Percentiles rank a stretch among this genome's conserved stretches.
These are phyloP conservation scores for Solanum appendiculatum DNA, from an alignment of 257 asterid species.

Conservation along the genomic window DNA sequence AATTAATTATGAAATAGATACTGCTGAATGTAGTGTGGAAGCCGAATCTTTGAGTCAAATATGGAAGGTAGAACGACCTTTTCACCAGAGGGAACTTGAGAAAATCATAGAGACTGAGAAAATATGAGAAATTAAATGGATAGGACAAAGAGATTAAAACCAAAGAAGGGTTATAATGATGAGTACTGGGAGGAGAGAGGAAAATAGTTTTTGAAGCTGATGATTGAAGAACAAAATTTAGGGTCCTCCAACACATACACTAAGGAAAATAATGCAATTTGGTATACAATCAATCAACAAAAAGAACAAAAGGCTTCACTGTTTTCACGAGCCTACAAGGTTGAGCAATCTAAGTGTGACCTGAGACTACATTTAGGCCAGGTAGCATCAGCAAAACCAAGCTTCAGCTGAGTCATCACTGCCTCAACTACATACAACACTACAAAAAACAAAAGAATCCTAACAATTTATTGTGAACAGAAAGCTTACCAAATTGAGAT, in stretches of 20 bases:
- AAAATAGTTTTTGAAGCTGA: neutral
- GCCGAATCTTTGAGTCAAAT: neutral
- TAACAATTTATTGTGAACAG: neutral
- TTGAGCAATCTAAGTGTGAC: neutral
- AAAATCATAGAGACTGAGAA: neutral
- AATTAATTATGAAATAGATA: neutral
- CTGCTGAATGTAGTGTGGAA: neutral
- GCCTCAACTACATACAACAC: neutral
- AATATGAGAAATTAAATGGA: neutral
- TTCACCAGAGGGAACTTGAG: neutral
- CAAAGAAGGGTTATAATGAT: neutral
- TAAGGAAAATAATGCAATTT: neutral
- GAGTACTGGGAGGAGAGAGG: neutral
- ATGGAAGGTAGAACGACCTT: neutral
- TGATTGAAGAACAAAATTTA: neutral
- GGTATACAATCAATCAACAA: neutral
- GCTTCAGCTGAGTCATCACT: neutral
- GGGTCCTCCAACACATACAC: neutral
- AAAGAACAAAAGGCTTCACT: neutral
- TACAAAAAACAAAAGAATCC: neutral
- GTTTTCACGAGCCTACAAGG: neutral
- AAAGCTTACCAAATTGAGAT: neutral
- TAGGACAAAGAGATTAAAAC: neutral
- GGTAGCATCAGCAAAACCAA: conserved; percentile 10
- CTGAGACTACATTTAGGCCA: neutral